Conservation (phyloP, 192 early-diverging fungal species). For the Gryganskiella cystojenkinii region DNA sequence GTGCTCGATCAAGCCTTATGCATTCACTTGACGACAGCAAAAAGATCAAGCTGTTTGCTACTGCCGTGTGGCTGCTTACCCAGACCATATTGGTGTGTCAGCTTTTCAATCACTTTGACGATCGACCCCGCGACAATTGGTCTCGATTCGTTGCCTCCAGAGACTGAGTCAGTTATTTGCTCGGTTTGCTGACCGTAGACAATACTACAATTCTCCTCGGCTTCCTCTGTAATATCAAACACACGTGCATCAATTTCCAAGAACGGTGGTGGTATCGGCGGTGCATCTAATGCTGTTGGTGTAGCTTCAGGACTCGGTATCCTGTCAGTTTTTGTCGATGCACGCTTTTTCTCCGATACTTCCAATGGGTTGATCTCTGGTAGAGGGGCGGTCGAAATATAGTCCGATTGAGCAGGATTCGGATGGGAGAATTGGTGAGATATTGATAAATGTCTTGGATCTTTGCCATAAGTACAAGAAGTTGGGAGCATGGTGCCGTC, state of each 20-base stretch:
- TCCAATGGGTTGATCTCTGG: no score
- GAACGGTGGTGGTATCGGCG: conserved; percentile 37
- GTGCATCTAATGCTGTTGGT: background rate
- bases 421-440: conserved; percentile 5
- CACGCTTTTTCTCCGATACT: no score
- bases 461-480: conserved; percentile 8
- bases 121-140: conserved; percentile 60
- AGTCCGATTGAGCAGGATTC: background rate
- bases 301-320: background rate
- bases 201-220: conserved; percentile 43
- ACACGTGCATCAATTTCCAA: conserved; percentile 54
- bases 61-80: conserved; percentile 24
- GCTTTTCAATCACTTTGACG: conserved; percentile 65
- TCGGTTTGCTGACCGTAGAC: conserved; percentile 41
- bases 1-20: background rate
- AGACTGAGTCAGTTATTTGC: background rate
- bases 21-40: background rate
- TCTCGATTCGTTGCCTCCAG: conserved; percentile 2
- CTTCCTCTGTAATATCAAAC: conserved; percentile 48
- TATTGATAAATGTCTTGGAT: background rate
- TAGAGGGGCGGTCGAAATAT: no score
- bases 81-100: conserved; percentile 59
- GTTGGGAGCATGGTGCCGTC: background rate
- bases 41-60: background rate
- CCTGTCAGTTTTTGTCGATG: no score